Percentiles rank a stretch among this genome's conserved stretches.
Conservation (phyloP, 129 eudicot species). For the Lactuca sativa region DNA sequence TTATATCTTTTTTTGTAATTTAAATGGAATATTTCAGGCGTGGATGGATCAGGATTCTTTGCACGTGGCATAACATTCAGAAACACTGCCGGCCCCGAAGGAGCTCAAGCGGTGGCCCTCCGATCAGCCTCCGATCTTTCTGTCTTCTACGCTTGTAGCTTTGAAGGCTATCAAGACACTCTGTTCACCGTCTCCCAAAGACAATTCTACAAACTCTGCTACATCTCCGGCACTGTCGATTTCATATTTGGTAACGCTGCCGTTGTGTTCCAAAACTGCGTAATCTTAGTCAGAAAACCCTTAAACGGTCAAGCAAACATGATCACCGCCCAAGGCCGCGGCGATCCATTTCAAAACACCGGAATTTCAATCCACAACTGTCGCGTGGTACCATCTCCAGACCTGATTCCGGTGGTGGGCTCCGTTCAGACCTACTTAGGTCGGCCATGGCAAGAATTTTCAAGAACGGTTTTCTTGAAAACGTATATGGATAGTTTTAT, state of each 20-base stretch:
- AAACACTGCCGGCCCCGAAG: slow-evolving; percentile 75
- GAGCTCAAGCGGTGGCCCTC: slow-evolving; percentile 76
- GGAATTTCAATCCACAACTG: slow-evolving; percentile 73
- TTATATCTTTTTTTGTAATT: not conserved
- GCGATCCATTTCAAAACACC: slow-evolving; percentile 73
- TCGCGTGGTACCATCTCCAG: slow-evolving; percentile 49
- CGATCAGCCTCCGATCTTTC: slow-evolving; percentile 82
- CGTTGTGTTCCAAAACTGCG: slow-evolving; percentile 70
- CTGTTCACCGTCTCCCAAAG: slow-evolving; percentile 72
- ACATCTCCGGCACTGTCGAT: slow-evolving; percentile 74
- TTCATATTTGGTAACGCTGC: slow-evolving; percentile 89
- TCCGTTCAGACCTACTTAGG: slow-evolving; percentile 58
- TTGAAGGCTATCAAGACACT: slow-evolving; percentile 85
- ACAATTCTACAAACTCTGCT: slow-evolving; percentile 72
- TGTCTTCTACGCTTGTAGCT: slow-evolving; percentile 64
- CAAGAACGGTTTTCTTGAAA: slow-evolving; percentile 60
- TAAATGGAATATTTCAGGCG: slow-evolving; percentile 34
- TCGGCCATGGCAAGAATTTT: slow-evolving; percentile 79
- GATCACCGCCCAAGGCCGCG: slow-evolving; percentile 80
- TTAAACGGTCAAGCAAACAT: slow-evolving; percentile 60
- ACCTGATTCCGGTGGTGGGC: slow-evolving; percentile 39
- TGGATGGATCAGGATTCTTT: slow-evolving; percentile 69
- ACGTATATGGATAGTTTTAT: slow-evolving; percentile 50
- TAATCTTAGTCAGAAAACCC: slow-evolving; percentile 54
- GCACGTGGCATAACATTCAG: slow-evolving; percentile 83